Evolutionary conservation across 768 basidiomycete genomes (phyloP).

Genomic region (Serendipita sp.): DNA sequence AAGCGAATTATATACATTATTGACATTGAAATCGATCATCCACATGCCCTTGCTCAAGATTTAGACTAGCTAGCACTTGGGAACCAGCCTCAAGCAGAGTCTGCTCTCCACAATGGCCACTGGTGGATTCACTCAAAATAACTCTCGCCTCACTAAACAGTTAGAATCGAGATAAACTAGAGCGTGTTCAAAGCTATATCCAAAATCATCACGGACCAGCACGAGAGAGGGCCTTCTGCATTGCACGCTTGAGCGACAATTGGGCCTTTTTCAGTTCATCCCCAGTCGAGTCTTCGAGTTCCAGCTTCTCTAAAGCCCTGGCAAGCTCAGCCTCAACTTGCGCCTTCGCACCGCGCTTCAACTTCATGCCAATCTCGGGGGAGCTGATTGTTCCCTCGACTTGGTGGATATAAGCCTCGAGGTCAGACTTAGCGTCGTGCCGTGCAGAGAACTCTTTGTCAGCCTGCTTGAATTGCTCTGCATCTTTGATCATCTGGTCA

Average conservation of each 20-base stretch:
- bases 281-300: constrained; percentile 85
- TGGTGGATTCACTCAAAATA: background rate
- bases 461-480: constrained; percentile 90
- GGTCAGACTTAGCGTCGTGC: constrained; percentile 96
- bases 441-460: constrained; percentile 97
- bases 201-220: no score
- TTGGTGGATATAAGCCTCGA: constrained; percentile 95
- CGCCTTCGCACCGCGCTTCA: constrained; percentile 89
- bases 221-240: constrained; percentile 93
- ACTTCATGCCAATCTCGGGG: constrained; percentile 94
- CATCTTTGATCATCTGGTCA: constrained; percentile 99
- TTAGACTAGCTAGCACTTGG: no score
- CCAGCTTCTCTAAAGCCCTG: constrained; percentile 93
- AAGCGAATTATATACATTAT: no score
- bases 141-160: constrained; percentile 6
- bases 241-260: constrained; percentile 85
- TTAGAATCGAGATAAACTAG: no score
- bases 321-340: constrained; percentile 97
- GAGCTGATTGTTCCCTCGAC: constrained; percentile 93
- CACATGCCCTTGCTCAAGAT: no score
- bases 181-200: no score
- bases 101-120: no score
- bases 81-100: no score
- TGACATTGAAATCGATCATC: no score
- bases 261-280: constrained; percentile 96